These are phyloP conservation scores for Colletotrichum australisinense DNA, from an alignment of 2,329 filamentous ascomycete genomes.

Conservation along the genomic window DNA sequence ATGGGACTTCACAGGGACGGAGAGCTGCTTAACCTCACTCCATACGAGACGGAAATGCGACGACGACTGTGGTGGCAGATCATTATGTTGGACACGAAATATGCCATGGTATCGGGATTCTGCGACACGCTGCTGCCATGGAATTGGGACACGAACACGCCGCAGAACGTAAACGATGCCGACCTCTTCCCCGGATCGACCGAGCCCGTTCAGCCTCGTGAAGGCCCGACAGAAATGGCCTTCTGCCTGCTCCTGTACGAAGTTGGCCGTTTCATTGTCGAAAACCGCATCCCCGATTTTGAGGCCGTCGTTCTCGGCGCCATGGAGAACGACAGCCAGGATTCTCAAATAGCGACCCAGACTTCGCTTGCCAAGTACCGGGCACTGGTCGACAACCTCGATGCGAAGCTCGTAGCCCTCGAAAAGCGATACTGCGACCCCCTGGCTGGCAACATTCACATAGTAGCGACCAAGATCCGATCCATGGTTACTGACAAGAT, in stretches of 20 bases:
- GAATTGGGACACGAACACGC: conserved; percentile 67
- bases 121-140: conserved; percentile 62
- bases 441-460: conserved; percentile 63
- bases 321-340: conserved; percentile 52
- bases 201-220: conserved; percentile 61
- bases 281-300: conserved; percentile 52
- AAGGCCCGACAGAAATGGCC: conserved; percentile 72
- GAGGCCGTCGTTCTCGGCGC: conserved; percentile 52
- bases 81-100: conserved; percentile 67
- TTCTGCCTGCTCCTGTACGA: conserved; percentile 64
- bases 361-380: conserved; percentile 55
- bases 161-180: conserved; percentile 68
- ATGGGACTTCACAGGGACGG: conserved; percentile 76
- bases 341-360: conserved; percentile 60
- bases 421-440: conserved; percentile 63
- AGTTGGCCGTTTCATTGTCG: conserved; percentile 61
- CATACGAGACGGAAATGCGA: conserved; percentile 76
- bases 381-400: conserved; percentile 54
- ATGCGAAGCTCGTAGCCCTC: conserved; percentile 55
- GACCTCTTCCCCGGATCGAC: conserved; percentile 66
- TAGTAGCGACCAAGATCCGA: conserved; percentile 60
- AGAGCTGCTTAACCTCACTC: conserved; percentile 63
- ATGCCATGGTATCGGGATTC: conserved; percentile 68
- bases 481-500: conserved; percentile 62
- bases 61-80: conserved; percentile 76